Conservation (phyloP, 305 asterid species). For the Fraxinus greggii region DNA sequence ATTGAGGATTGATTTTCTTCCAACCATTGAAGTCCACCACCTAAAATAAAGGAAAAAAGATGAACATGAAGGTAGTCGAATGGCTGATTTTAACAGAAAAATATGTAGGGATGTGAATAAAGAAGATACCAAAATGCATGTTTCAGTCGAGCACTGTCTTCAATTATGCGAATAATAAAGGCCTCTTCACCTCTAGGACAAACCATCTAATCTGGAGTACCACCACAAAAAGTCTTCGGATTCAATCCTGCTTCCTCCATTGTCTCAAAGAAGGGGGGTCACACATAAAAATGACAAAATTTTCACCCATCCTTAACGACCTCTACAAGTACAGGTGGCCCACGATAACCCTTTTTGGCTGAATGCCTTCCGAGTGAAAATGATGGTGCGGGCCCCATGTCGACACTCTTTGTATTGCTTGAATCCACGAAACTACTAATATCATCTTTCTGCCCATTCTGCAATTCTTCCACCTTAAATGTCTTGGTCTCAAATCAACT, state of each 20-base stretch:
- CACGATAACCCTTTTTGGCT: conserved; percentile 32
- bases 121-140: conserved; percentile 54
- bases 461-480: conserved; percentile 23
- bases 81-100: neutral
- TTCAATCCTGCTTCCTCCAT: conserved; percentile 88
- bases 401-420: conserved; percentile 15
- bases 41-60: conserved; percentile 33
- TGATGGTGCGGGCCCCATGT: conserved; percentile 22
- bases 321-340: conserved; percentile 61
- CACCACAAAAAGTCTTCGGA: conserved; percentile 93
- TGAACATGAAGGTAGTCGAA: conserved; percentile 9
- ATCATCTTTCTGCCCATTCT: conserved; percentile 19
- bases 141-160: conserved; percentile 64
- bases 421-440: conserved; percentile 24
- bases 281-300: conserved; percentile 88
- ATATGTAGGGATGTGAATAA: neutral
- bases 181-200: conserved; percentile 83
- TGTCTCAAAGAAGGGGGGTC: conserved; percentile 92
- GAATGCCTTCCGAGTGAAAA: conserved; percentile 27
- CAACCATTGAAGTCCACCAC: conserved; percentile 96
- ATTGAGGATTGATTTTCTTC: conserved; percentile 82
- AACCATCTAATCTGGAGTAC: conserved; percentile 84
- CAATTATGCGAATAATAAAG: conserved; percentile 70
- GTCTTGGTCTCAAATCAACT: conserved; percentile 31
- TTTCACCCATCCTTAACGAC: conserved; percentile 67